phyloP scores from a whole-genome alignment of 176 grass and related monocot genomes.

The Oryza nivara region DNA sequence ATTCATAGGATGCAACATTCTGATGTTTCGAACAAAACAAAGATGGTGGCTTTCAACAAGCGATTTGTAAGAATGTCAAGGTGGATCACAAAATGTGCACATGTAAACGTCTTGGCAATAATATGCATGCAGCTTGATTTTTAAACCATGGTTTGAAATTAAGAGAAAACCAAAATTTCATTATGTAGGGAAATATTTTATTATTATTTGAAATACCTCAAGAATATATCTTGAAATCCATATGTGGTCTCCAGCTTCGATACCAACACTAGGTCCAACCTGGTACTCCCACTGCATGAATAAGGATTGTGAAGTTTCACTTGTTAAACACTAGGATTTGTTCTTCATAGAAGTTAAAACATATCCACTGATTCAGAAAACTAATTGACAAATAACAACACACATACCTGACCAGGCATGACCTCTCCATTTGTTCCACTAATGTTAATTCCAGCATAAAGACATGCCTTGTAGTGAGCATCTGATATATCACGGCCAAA shows the following conservation, averaged over 20 bases:
- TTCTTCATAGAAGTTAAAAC: constrained; percentile 15
- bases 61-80: not conserved
- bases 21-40: not conserved
- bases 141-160: not conserved
- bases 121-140: not conserved
- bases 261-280: constrained; percentile 97
- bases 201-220: constrained; percentile 65
- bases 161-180: not conserved
- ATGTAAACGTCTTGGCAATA: not conserved
- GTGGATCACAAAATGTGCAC: not conserved
- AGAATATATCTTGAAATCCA: constrained; percentile 99
- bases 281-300: constrained; percentile 98
- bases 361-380: not conserved
- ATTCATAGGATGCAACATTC: constrained; percentile 5
- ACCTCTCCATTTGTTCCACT: constrained; percentile 99
- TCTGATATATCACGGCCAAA: constrained; percentile 98
- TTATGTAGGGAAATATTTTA: not conserved
- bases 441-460: constrained; percentile 96
- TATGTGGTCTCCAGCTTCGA: constrained; percentile 93
- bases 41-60: not conserved
- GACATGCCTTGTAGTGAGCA: constrained; percentile 99
- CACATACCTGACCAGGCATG: constrained; percentile 95
- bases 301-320: constrained; percentile 28
- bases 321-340: constrained; percentile 33
- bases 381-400: not conserved